Conservation (phyloP, 2,329 filamentous ascomycete species). For the Cladosporium halotolerans region DNA sequence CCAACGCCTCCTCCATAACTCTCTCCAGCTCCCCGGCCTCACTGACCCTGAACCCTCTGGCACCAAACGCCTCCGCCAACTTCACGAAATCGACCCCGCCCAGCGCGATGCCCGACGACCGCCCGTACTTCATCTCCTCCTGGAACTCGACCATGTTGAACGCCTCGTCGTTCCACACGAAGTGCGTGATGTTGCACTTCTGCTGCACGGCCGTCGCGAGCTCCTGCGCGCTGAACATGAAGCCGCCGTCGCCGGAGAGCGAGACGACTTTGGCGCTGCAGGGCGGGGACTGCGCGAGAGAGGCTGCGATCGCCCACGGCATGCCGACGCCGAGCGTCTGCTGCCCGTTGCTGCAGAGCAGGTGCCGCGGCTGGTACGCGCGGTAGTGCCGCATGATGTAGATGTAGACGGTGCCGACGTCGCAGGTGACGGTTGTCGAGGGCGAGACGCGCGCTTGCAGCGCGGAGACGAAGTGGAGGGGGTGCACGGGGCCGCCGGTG, state of each 20-base stretch:
- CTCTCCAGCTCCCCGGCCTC: constrained; percentile 36
- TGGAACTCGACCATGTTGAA: constrained; percentile 50
- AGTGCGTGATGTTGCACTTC: constrained; percentile 45
- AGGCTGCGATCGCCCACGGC: constrained; percentile 45
- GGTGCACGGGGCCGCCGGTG: constrained; percentile 36
- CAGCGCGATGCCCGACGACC: constrained; percentile 39
- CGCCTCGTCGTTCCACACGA: constrained; percentile 46
- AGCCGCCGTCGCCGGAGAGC: constrained; percentile 44
- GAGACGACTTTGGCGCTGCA: constrained; percentile 41
- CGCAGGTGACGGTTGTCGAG: constrained; percentile 39
- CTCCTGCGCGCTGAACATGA: constrained; percentile 46
- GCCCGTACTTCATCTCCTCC: constrained; percentile 46
- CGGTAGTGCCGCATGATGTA: constrained; percentile 44
- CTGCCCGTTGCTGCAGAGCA: constrained; percentile 45
- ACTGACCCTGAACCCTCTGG: constrained; percentile 39
- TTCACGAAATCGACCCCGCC: constrained; percentile 45
- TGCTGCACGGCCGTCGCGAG: constrained; percentile 43
- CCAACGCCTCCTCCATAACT: constrained; percentile 41
- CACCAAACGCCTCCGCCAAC: constrained; percentile 44
- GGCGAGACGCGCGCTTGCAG: constrained; percentile 38
- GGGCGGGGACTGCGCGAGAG: constrained; percentile 37
- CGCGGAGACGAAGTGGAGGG: constrained; percentile 40
- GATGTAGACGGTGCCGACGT: constrained; percentile 46
- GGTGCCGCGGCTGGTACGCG: constrained; percentile 38
- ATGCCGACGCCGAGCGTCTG: constrained; percentile 45